Conservation (phyloP, 306 rosid genomes). For the Carpinus fangiana region DNA sequence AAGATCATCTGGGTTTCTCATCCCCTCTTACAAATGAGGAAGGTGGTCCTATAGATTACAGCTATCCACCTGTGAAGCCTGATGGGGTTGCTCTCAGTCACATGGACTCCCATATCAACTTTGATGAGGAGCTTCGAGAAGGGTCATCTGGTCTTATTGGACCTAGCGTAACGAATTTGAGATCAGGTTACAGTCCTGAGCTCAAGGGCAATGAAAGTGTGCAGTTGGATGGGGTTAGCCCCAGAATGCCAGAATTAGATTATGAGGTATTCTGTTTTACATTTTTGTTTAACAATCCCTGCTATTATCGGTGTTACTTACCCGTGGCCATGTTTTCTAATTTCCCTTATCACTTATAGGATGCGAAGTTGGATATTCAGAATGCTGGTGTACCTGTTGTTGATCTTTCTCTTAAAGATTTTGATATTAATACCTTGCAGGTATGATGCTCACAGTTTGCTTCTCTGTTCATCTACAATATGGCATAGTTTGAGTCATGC, state of each 20-base stretch:
- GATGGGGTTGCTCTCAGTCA: constrained; percentile 45
- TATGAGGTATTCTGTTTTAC: constrained; percentile 45
- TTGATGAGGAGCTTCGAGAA: constrained; percentile 47
- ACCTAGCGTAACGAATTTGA: constrained; percentile 31
- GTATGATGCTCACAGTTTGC: constrained; percentile 32
- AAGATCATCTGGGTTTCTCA: constrained; percentile 66
- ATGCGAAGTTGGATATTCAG: constrained; percentile 48
- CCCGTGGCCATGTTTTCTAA: constrained; percentile 23
- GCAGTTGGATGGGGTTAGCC: constrained; percentile 61
- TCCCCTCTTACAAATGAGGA: constrained; percentile 41
- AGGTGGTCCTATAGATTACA: constrained; percentile 48
- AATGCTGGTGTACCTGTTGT: constrained; percentile 47
- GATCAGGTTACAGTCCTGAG: constrained; percentile 45
- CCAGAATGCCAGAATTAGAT: constrained; percentile 51
- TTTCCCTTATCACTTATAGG: constrained; percentile 48
- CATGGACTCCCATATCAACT: constrained; percentile 48
- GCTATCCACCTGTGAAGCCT: constrained; percentile 52
- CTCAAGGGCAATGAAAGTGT: constrained; percentile 50
- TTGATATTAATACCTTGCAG: constrained; percentile 74
- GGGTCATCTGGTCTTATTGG: constrained; percentile 42
- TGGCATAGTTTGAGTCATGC: not conserved
- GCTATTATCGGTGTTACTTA: constrained; percentile 9
- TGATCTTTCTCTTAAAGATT: constrained; percentile 54
- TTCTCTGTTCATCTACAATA: not conserved
- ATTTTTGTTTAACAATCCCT: constrained; percentile 10